Evolutionary conservation across 108 stramenopile species (phyloP).

Genomic region (Heterococcus sp.): DNA sequence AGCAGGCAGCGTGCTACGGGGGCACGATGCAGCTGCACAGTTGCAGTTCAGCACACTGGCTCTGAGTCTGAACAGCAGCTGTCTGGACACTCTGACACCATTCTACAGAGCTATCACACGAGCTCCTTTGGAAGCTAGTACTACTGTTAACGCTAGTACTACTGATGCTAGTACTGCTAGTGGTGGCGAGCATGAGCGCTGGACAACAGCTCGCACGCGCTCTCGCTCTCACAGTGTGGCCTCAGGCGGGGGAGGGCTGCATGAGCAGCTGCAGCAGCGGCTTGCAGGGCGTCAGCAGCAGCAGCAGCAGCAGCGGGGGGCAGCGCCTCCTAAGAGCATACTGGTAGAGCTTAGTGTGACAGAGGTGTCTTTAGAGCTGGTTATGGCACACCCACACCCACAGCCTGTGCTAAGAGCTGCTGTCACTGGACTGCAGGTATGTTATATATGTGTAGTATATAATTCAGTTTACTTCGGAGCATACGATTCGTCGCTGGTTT

Average conservation of each 20-base stretch:
- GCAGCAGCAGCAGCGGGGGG: not conserved
- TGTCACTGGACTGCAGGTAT: not conserved
- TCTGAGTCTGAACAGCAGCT: not conserved
- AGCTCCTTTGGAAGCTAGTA: too few relatives aligned
- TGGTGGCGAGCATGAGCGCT: too few relatives aligned
- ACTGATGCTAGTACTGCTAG: too few relatives aligned
- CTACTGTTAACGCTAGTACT: too few relatives aligned
- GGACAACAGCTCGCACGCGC: too few relatives aligned
- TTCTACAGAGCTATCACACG: not conserved
- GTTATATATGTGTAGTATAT: too few relatives aligned
- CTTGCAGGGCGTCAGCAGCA: not conserved
- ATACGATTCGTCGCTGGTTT: too few relatives aligned
- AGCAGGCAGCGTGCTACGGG: not conserved
- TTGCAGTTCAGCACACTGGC: not conserved
- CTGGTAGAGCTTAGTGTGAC: not conserved
- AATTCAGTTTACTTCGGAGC: too few relatives aligned
- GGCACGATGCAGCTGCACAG: not conserved
- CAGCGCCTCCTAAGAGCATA: not conserved
- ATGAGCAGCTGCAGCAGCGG: too few relatives aligned
- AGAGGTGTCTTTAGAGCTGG: not conserved
- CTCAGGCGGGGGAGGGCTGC: too few relatives aligned
- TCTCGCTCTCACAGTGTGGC: too few relatives aligned
- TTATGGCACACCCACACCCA: not conserved
- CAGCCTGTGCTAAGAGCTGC: not conserved
- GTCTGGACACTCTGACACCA: not conserved